Evolutionary conservation across 2,329 filamentous ascomycete genomes (phyloP).

Genomic region (Cladosporium sp.): DNA sequence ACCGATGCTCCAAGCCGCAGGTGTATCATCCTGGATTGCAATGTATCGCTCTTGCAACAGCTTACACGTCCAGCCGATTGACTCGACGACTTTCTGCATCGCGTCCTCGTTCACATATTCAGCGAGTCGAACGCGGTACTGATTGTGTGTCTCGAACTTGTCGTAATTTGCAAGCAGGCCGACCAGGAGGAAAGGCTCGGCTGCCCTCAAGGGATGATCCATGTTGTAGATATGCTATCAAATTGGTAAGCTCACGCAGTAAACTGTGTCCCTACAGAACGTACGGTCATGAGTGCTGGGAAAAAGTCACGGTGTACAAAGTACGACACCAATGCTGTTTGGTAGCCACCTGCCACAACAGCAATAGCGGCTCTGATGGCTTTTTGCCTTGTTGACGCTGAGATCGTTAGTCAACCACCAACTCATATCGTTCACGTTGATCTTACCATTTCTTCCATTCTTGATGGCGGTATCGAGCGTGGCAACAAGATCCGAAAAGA

Average conservation of each 20-base stretch:
- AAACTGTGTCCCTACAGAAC: constrained; percentile 14
- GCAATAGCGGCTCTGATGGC: constrained; percentile 78
- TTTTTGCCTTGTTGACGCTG: constrained; percentile 71
- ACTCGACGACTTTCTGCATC: constrained; percentile 75
- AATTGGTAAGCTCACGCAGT: constrained; percentile 52
- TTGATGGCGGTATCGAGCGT: constrained; percentile 79
- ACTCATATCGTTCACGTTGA: neutral
- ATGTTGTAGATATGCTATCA: constrained; percentile 32
- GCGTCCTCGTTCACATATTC: constrained; percentile 92
- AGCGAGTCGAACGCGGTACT: constrained; percentile 84
- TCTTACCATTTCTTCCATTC: constrained; percentile 66
- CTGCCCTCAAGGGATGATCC: constrained; percentile 58
- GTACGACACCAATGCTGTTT: constrained; percentile 90
- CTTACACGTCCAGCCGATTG: constrained; percentile 69
- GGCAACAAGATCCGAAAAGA: constrained; percentile 85
- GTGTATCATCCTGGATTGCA: constrained; percentile 81
- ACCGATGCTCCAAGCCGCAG: constrained; percentile 82
- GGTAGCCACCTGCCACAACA: constrained; percentile 88
- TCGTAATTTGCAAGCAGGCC: constrained; percentile 95
- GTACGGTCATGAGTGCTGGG: constrained; percentile 87
- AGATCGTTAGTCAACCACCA: constrained; percentile 8
- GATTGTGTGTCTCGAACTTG: constrained; percentile 98
- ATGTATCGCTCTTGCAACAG: constrained; percentile 71
- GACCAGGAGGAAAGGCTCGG: constrained; percentile 72
- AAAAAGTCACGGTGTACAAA: constrained; percentile 94